Conservation (phyloP, 192 early-diverging fungal genomes). For the Backusella macrospora region DNA sequence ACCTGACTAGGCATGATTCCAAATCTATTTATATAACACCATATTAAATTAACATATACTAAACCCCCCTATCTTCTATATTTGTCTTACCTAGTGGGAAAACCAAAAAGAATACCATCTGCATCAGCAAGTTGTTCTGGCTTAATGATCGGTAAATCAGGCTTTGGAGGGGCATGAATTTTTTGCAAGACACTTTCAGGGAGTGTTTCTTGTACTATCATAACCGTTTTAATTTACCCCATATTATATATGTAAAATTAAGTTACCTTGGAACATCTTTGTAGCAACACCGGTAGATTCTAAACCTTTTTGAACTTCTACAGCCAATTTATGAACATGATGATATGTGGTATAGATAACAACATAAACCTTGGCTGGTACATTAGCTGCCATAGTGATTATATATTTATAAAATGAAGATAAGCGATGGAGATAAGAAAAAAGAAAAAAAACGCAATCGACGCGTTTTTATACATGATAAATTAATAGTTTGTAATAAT, state of each 20-base stretch:
- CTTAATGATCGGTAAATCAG: constrained; percentile 48
- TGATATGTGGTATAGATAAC: constrained; percentile 51
- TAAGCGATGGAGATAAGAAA: not conserved
- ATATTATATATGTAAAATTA: constrained; percentile 4
- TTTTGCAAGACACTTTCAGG: constrained; percentile 52
- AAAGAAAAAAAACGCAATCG: not conserved
- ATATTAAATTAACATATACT: not conserved
- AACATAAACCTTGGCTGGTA: constrained; percentile 37
- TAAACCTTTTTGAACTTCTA: constrained; percentile 71
- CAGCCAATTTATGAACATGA: constrained; percentile 75
- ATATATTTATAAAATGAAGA: not conserved
- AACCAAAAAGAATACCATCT: constrained; percentile 61
- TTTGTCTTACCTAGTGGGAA: constrained; percentile 47
- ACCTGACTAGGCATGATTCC: constrained; percentile 44
- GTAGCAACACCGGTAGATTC: constrained; percentile 46
- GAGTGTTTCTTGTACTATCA: constrained; percentile 65
- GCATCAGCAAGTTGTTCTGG: constrained; percentile 42
- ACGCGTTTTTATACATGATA: not conserved
- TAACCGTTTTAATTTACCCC: not conserved
- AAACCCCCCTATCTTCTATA: not conserved
- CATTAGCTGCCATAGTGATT: not conserved
- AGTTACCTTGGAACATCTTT: constrained; percentile 48
- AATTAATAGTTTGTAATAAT: not conserved
- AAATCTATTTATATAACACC: constrained; percentile 20
- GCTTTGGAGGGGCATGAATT: constrained; percentile 57